Base-by-base conservation (phyloP, 225 moss, liverwort and hornwort species). In the Sphagnum tenellum region DNA sequence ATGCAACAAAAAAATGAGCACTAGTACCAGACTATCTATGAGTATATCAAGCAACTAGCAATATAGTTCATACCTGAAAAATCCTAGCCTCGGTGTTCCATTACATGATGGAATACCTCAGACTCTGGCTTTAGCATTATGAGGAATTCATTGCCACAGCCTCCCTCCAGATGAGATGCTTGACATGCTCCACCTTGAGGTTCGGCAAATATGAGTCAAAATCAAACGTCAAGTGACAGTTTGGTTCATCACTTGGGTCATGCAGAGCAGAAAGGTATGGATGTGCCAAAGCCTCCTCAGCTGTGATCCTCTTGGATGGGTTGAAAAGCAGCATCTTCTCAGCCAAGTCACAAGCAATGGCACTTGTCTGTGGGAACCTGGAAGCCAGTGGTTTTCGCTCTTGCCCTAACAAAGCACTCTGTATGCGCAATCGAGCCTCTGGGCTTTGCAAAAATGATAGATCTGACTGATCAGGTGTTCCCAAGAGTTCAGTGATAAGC, bases 121-220 rank as follows among this genome's bases (percentile, higher is more conserved):
- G 29, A 29, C 29, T 29, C 29, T 29, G 29, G 29, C 29, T 29
- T 29, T 0, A 0, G 29, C 29, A 29, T 70, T 69, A 78, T 56
- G 73, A 75, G 50, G 69, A 68, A 14, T 80, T 86, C 51, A 83
- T 64, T 48, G 72, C 72, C 2, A 69, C 60, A 44, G 86, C 86
- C 80, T 86, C 86, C 64, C 73, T 73, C 86, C 86, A 86, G 66
- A 86, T 86, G 70, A 86, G 82, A 70, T 77, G 73, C 67, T 86
- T 86, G 65, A 86, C 86, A 65, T 83, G 80, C 60, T 86, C 82
- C 10, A 82, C 77, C 13, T 77, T 75, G 6, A 86, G 80, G 73
- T 72, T 86, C 3, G 86, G 86, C 10, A 82, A 56, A 64, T 79
- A 83, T 7, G 77, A 75, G 69, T 86, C 83, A 45, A 82, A 83